Percentiles rank a stretch among this genome's conserved stretches.
phyloP scores from a whole-genome alignment of 371 early-diverging fungal genomes.

The Blastocladiella emersonii region DNA sequence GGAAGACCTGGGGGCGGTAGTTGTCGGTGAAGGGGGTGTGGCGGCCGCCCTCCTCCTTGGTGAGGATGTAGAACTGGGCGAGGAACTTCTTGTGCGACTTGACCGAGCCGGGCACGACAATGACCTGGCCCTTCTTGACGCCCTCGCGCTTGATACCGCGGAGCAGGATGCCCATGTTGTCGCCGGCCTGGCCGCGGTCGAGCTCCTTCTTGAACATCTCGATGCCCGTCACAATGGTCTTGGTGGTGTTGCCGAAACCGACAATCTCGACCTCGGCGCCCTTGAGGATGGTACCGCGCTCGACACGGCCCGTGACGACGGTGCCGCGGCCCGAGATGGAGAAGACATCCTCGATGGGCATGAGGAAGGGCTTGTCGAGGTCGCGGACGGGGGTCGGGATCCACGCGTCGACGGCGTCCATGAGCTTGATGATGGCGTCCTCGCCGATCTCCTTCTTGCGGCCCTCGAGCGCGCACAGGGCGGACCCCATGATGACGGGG shows the following conservation, averaged over 20 bases:
- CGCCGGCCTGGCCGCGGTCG: constrained; percentile 94
- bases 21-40: constrained; percentile 93
- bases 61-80: constrained; percentile 82
- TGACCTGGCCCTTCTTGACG: constrained; percentile 85
- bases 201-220: constrained; percentile 99
- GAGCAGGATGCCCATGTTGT: constrained; percentile 92
- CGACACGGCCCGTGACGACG: constrained; percentile 95
- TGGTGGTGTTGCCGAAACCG: constrained; percentile 73
- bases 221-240: constrained; percentile 88
- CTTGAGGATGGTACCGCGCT: constrained; percentile 87
- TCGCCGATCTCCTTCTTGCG: constrained; percentile 84
- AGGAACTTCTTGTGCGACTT: constrained; percentile 85
- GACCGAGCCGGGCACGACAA: constrained; percentile 83
- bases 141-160: constrained; percentile 96
- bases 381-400: constrained; percentile 91
- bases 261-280: constrained; percentile 93
- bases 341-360: constrained; percentile 95
- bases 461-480: constrained; percentile 89
- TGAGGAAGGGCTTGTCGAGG: constrained; percentile 96
- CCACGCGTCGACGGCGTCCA: constrained; percentile 84
- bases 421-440: constrained; percentile 70
- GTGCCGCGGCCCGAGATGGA: constrained; percentile 98
- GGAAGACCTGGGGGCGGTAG: constrained; percentile 92
- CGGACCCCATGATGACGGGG: constrained; percentile 91
- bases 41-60: constrained; percentile 96